These are phyloP conservation scores for Mycena rosella DNA, from an alignment of 768 basidiomycete genomes.

Conservation along the genomic window DNA sequence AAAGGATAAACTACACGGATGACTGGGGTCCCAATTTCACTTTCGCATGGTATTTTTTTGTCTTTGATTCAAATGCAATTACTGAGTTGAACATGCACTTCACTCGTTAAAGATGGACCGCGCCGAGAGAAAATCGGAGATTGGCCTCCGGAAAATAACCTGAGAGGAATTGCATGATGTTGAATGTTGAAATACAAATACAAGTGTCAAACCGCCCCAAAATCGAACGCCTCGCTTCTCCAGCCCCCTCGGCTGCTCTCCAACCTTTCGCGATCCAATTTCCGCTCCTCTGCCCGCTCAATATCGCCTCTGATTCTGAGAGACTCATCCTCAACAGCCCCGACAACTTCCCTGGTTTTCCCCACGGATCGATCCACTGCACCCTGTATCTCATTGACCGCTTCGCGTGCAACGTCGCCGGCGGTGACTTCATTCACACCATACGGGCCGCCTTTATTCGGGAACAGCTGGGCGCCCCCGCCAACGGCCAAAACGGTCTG, in stretches of 20 bases:
- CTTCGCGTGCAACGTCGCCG: slow-evolving; percentile 36
- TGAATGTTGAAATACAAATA: background rate
- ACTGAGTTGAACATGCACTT: too few species aligned
- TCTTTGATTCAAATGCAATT: too few species aligned
- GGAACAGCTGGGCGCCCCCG: slow-evolving; percentile 51
- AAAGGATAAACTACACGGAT: background rate
- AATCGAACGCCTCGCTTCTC: slow-evolving; percentile 53
- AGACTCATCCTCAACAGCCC: slow-evolving; percentile 32
- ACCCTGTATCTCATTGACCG: slow-evolving; percentile 34
- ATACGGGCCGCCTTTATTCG: slow-evolving; percentile 48
- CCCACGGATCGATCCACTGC: slow-evolving; percentile 33
- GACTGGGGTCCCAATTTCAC: too few species aligned
- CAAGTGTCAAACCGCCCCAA: slow-evolving; percentile 19
- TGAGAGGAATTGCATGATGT: too few species aligned
- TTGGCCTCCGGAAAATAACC: too few species aligned
- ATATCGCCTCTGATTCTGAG: slow-evolving; percentile 37
- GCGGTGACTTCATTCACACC: slow-evolving; percentile 42
- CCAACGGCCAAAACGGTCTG: slow-evolving; percentile 53
- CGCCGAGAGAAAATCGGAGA: too few species aligned
- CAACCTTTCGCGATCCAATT: slow-evolving; percentile 40
- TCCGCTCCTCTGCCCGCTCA: slow-evolving; percentile 43
- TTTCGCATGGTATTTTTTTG: too few species aligned
- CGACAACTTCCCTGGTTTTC: slow-evolving; percentile 36
- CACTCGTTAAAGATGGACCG: too few species aligned
- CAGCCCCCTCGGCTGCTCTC: slow-evolving; percentile 43